Evolutionary conservation across 805 yeast genomes (phyloP).

Genomic region (Grigorovia yakushimaensis): DNA sequence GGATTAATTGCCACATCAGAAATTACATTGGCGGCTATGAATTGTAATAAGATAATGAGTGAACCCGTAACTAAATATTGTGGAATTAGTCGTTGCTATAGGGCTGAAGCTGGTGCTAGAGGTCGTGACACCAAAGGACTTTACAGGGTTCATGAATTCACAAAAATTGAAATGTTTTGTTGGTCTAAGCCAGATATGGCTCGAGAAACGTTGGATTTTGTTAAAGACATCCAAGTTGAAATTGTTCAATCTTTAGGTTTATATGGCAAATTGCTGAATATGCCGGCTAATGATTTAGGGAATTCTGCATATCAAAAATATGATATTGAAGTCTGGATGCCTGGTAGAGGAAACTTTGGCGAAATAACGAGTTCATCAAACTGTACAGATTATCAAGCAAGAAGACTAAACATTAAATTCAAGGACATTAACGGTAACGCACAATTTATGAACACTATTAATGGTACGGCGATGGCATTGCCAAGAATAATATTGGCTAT

Average conservation of each 20-base stretch:
- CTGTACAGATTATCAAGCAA: conserved; percentile 83
- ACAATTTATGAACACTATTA: conserved; percentile 66
- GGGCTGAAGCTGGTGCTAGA: conserved; percentile 97
- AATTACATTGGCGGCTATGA: conserved; percentile 80
- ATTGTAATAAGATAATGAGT: conserved; percentile 41
- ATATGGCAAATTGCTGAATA: conserved; percentile 68
- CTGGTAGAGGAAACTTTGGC: conserved; percentile 89
- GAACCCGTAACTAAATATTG: conserved; percentile 48
- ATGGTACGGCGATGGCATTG: conserved; percentile 93
- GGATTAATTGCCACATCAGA: conserved; percentile 93
- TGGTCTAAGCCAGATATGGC: conserved; percentile 48
- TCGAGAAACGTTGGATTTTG: conserved; percentile 42
- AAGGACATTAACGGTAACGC: conserved; percentile 29
- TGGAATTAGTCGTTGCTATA: conserved; percentile 76
- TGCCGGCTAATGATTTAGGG: conserved; percentile 89
- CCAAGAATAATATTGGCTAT: conserved; percentile 86
- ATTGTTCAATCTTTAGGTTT: conserved; percentile 62
- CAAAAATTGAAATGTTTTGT: conserved; percentile 84
- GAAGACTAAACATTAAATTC: conserved; percentile 66
- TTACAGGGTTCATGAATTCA: conserved; percentile 92
- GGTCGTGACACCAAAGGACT: conserved; percentile 89
- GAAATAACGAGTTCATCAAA: conserved; percentile 87
- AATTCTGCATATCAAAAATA: conserved; percentile 87
- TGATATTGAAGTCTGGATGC: conserved; percentile 98
- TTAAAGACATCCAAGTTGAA: conserved; percentile 55